Evolutionary conservation across 2,329 filamentous ascomycete genomes (phyloP), one percentile per base, ranked within the genome.

Genomic region (Trichoderma simmonsii): DNA sequence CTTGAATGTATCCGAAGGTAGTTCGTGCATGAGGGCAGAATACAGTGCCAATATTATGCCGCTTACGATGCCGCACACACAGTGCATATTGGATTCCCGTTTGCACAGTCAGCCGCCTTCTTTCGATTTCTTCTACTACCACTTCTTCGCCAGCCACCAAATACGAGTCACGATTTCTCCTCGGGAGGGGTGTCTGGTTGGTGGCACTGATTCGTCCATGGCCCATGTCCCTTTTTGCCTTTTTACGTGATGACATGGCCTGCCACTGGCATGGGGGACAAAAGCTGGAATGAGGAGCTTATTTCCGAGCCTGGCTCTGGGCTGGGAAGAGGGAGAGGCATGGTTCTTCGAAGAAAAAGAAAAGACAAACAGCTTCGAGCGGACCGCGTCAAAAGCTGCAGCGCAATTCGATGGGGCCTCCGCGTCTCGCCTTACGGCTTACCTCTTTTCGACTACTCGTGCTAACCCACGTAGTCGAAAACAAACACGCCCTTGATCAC

Each of bases 261-360:
- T 18, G 62, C 62, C 39, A 51, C 62, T 64, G 62, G 62, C 62
- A 64, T 51, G 62, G 62, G 39, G 18, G 54, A 43, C 56, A 57
- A 56, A 68, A 60, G 65, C 65, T 68, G 65, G 65, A 68, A 68
- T 68, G 65, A 68, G 65, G 65, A 60, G 65, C 65, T 68, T 68
- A 68, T 68, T 51, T 68, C 65, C 56, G 65, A 60, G 12, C n/a
- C 18, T 32, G 30, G 48, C 39, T 18, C 39, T 43, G 43, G n/a
- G 43, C n/a, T 26, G 26, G 26, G 26, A 26, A 21, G 30, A 24
- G 5, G 11, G 32, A 39, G 12, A 24, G 30, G 3, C 39, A n/a
- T 43, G 39, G 39, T 43, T 43, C 39, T 43, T 43, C 39, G 39
- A 43, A 18, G 6, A 43, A 18, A 43, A n/a, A 18, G 15, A 54